Evolutionary conservation across 169 alveolate genomes (phyloP).

Genomic region (Blepharisma undulans): DNA sequence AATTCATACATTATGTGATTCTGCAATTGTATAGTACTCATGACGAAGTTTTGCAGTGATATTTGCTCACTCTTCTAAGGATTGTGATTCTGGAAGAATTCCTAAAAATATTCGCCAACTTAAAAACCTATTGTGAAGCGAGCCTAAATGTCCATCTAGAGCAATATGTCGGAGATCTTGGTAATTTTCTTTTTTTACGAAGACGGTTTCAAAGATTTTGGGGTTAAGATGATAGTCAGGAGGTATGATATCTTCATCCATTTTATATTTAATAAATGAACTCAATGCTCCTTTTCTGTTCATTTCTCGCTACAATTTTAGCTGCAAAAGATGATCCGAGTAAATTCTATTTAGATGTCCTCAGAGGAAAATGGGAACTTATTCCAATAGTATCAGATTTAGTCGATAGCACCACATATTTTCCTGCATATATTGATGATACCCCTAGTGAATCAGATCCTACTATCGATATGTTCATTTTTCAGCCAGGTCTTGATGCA

Average conservation of each 20-base stretch:
- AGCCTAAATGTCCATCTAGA: neutral
- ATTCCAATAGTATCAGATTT: neutral
- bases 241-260: neutral
- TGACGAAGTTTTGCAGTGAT: neutral
- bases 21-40: neutral
- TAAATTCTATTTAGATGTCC: neutral
- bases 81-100: neutral
- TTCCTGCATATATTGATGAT: slow-evolving; percentile 24
- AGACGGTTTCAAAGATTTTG: neutral
- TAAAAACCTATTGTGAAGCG: neutral
- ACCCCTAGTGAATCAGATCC: neutral
- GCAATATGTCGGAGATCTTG: neutral
- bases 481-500: neutral
- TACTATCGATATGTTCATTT: slow-evolving; percentile 24
- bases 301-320: neutral
- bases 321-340: neutral
- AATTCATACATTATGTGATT: neutral
- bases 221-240: neutral
- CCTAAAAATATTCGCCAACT: neutral
- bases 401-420: neutral
- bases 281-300: neutral
- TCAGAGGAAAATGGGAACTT: slow-evolving; percentile 26
- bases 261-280: too few species aligned
- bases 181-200: neutral
- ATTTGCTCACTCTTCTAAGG: neutral